These are phyloP conservation scores for Cicer chorassanicum DNA, from an alignment of 306 rosid genomes.

Conservation along the genomic window DNA sequence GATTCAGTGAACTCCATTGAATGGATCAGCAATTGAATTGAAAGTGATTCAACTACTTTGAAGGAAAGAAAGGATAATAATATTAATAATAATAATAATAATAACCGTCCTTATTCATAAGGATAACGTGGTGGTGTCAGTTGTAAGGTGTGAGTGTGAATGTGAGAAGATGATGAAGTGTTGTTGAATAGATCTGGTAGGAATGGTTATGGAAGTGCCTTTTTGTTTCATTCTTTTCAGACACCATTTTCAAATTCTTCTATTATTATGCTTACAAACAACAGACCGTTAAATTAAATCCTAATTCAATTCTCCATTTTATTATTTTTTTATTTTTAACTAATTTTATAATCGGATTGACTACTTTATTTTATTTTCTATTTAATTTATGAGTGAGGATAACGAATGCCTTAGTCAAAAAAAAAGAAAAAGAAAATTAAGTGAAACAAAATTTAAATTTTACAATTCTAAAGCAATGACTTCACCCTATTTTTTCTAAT, in stretches of 20 bases:
- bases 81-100: too few relatives aligned
- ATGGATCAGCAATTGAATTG: slow-evolving; percentile 20
- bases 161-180: background rate
- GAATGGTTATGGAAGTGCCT: background rate
- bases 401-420: too few relatives aligned
- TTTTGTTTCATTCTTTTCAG: background rate
- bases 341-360: background rate
- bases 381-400: too few relatives aligned
- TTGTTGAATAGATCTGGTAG: background rate
- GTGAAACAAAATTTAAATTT: too few relatives aligned
- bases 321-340: background rate
- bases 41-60: background rate
- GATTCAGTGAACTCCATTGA: slow-evolving; percentile 92
- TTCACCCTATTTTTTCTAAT: too few relatives aligned
- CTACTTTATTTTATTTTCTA: too few relatives aligned
- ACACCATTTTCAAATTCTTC: background rate
- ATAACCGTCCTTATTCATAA: too few relatives aligned
- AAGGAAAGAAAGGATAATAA: background rate
- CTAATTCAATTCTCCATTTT: background rate
- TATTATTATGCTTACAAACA: background rate
- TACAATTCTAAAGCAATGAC: too few relatives aligned
- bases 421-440: too few relatives aligned
- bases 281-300: background rate
- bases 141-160: too few relatives aligned
- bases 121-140: too few relatives aligned